These are phyloP conservation scores for Davidsoniella neocaledoniae DNA, from an alignment of 2,329 filamentous ascomycete species.

Conservation along the genomic window DNA sequence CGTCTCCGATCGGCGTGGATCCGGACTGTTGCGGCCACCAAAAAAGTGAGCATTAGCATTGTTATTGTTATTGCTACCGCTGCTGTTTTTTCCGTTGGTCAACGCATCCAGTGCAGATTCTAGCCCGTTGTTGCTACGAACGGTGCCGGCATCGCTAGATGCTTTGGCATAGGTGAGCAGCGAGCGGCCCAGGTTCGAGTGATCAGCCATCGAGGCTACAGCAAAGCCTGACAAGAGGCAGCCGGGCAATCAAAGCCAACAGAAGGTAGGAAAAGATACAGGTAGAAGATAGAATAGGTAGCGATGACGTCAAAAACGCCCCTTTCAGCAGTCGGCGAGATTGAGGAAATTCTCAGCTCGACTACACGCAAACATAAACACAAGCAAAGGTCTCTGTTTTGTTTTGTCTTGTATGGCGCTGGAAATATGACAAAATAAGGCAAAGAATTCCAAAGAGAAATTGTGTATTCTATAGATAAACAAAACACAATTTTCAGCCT, in stretches of 20 bases:
- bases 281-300: no score
- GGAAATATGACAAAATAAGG: no score
- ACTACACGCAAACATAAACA: no score
- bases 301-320: no score
- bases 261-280: no score
- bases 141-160: slow-evolving; percentile 7
- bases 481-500: no score
- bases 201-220: slow-evolving; percentile 4
- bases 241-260: no score
- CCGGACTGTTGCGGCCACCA: slow-evolving; percentile 4
- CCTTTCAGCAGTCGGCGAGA: no score
- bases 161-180: slow-evolving; percentile 10
- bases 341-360: no score
- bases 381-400: not conserved
- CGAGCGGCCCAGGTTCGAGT: slow-evolving; percentile 6
- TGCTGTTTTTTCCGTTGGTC: slow-evolving; percentile 1
- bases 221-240: not conserved
- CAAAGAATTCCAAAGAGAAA: no score
- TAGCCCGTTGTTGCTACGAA: slow-evolving; percentile 3
- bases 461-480: no score
- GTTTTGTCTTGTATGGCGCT: no score
- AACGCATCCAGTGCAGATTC: slow-evolving; percentile 9
- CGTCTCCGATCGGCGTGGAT: slow-evolving; percentile 7
- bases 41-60: not conserved
- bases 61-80: not conserved